Evolutionary conservation across 768 basidiomycete genomes (phyloP), one percentile per base, ranked within the genome.

Genomic region (Leccinum rimulosum): DNA sequence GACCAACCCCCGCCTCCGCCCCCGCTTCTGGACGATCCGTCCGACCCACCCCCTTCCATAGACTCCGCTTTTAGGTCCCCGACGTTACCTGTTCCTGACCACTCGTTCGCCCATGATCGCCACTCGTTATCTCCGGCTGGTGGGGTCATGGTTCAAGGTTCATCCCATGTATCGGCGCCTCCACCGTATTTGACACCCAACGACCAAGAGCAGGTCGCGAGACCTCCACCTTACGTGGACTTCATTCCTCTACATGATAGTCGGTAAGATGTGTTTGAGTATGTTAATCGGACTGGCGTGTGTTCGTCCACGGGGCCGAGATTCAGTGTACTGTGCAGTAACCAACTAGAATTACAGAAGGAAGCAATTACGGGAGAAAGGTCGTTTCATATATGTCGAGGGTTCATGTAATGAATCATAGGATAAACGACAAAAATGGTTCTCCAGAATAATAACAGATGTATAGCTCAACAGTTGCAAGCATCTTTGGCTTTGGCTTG

Each of bases 21-120:
- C 0, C 88, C 87, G 17, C 85, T 87, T 35, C 81, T 93, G 77
- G 92, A 94, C 66, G 92, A 94, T 71, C 92, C 92, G 22, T 87
- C 86, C 2, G 92, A 94, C 70, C 92, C 91, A 22, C 92, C 92
- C 5, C 92, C 92, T 12, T 90, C 89, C 6, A 94, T 94, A 65
- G 89, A 94, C 72, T 91, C 89, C 9, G 87, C 85, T 52, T 91
- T 88, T 66, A 80, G 80, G 65, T 74, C 76, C 7, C 75, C 58
- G 60, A 62, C 54, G 12, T 71, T 54, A 52, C 64, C 61, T 59
- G 67, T 54, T 28, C 19, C 59, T 38, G 61, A 58, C 30, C 66
- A 65, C 35, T 50, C 79, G 74, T 64, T 73, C 68, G 52, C 66
- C 62, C 61, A 54, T 45, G 66, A 70, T 19, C 73, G 69, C 36